A percentile compares a stretch with the other conserved stretches of the same genome.
phyloP scores from a whole-genome alignment of 2,329 filamentous ascomycete genomes.

The Acrodontium crateriforme region DNA sequence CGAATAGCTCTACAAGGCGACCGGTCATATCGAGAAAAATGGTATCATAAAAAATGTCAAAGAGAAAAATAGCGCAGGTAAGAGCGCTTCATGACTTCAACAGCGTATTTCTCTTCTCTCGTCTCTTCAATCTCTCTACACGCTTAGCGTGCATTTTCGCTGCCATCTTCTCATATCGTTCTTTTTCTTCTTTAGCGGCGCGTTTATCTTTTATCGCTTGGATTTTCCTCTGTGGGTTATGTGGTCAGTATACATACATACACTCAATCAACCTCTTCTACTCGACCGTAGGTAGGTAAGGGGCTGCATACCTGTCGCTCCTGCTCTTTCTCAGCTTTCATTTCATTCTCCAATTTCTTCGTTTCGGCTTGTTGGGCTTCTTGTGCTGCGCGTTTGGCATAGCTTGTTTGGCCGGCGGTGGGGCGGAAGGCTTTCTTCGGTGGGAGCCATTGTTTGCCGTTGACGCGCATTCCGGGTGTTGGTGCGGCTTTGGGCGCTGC shows the following conservation, averaged over 20 bases:
- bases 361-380: constrained; percentile 58
- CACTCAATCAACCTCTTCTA: neutral
- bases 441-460: constrained; percentile 92
- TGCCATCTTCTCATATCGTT: constrained; percentile 83
- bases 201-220: constrained; percentile 73
- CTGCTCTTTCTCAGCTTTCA: constrained; percentile 93
- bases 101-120: constrained; percentile 91
- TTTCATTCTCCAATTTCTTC: constrained; percentile 86
- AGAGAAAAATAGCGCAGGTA: no score
- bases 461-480: constrained; percentile 57
- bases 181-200: constrained; percentile 81
- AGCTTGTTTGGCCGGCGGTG: constrained; percentile 61
- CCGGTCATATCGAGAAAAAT: no score
- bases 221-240: constrained; percentile 48
- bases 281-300: neutral
- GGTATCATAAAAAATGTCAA: no score
- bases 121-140: constrained; percentile 81
- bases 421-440: constrained; percentile 77
- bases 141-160: constrained; percentile 97
- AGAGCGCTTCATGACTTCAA: constrained; percentile 36
- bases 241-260: constrained; percentile 7
- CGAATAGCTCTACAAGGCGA: no score
- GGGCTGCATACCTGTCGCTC: constrained; percentile 54
- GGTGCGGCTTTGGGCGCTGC: constrained; percentile 20
- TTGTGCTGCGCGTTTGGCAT: constrained; percentile 58